A percentile compares a stretch with the other conserved stretches of the same genome.
Conservation (phyloP, 1,284 basidiomycete species). For the Pascua sp. region DNA sequence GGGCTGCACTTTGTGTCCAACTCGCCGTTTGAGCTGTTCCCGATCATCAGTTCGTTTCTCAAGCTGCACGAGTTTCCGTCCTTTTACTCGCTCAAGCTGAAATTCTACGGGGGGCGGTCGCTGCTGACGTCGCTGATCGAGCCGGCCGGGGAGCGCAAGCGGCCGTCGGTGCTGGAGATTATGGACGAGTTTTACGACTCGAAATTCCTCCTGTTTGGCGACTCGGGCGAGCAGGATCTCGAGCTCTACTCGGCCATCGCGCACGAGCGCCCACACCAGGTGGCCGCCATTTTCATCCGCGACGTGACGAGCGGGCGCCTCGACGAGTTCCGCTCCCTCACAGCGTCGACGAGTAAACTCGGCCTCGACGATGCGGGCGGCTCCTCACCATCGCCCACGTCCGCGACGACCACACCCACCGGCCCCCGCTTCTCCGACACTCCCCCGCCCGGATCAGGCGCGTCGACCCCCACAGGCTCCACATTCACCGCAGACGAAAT, state of each 20-base stretch:
- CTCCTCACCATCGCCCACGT: no score
- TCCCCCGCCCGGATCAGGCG: conserved; percentile 1
- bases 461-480: conserved; percentile 5
- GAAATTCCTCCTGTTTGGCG: conserved; percentile 77
- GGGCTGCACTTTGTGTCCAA: conserved; percentile 90
- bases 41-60: conserved; percentile 74
- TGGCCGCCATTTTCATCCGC: conserved; percentile 69
- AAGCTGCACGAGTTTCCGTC: conserved; percentile 56
- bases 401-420: not conserved
- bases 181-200: conserved; percentile 71
- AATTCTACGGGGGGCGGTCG: conserved; percentile 75
- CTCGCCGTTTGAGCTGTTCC: conserved; percentile 80
- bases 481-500: conserved; percentile 3
- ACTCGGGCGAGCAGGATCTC: conserved; percentile 83
- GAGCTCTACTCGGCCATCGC: conserved; percentile 75
- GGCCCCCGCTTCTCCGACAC: no score
- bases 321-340: conserved; percentile 10
- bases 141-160: conserved; percentile 70
- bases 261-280: conserved; percentile 57
- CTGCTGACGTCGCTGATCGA: conserved; percentile 72
- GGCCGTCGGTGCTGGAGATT: conserved; percentile 66
- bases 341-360: not conserved
- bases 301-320: conserved; percentile 56
- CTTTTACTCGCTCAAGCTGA: conserved; percentile 60
- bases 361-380: not conserved